Percentiles rank a stretch among this genome's conserved stretches.
Evolutionary conservation across 2,329 filamentous ascomycete species (phyloP).

Genomic region (Epichloe amarillans): DNA sequence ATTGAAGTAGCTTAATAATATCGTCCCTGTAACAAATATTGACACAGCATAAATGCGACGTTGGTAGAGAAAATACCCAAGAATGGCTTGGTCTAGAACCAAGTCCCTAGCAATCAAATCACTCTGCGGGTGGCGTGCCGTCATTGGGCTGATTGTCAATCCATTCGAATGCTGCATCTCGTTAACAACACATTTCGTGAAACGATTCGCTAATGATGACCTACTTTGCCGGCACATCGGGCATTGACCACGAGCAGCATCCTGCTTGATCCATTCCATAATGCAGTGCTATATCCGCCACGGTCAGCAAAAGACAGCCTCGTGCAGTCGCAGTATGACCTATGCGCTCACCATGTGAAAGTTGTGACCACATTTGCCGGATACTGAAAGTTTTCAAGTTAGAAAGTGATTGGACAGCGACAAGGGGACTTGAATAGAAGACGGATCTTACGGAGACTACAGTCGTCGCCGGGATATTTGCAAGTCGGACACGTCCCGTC

Average conservation of each 20-base stretch:
- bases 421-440: not conserved
- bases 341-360: constrained; percentile 72
- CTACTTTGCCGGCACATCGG: constrained; percentile 95
- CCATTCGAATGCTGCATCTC: constrained; percentile 27
- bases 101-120: not conserved
- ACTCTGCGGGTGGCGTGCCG: constrained; percentile 15
- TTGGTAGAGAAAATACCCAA: not conserved
- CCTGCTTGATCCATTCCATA: constrained; percentile 88
- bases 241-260: constrained; percentile 83
- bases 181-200: not conserved
- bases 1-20: not conserved
- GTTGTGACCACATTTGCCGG: constrained; percentile 91
- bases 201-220: not conserved
- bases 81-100: not conserved
- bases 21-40: not conserved
- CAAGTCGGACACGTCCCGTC: constrained; percentile 96
- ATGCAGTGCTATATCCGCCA: constrained; percentile 65
- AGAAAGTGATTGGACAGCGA: not conserved
- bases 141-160: constrained; percentile 21
- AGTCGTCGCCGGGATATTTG: constrained; percentile 96
- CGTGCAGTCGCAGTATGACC: not conserved
- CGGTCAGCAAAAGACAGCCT: not conserved
- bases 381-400: constrained; percentile 43
- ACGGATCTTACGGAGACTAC: constrained; percentile 59
- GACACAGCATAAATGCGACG: not conserved